A percentile compares a stretch with the other conserved stretches of the same genome.
These are phyloP conservation scores for Suillus subalutaceus DNA, from an alignment of 768 basidiomycete genomes.

Conservation along the genomic window DNA sequence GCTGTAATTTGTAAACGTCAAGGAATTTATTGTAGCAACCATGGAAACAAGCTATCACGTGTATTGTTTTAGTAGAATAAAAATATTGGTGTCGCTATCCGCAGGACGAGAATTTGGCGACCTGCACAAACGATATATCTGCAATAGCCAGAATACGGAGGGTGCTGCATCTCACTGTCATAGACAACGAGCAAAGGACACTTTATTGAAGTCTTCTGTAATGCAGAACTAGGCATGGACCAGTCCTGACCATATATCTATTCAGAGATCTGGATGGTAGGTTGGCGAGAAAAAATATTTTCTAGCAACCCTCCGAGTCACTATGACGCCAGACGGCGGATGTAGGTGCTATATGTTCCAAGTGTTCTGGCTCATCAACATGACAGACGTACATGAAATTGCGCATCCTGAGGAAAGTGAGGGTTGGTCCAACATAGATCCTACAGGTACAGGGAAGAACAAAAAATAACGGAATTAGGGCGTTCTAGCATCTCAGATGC, in stretches of 20 bases:
- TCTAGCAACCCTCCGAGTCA: not conserved
- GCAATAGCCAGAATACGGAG: not conserved
- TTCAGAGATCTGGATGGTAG: not conserved
- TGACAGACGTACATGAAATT: not conserved
- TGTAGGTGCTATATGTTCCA: not conserved
- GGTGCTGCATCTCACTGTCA: not conserved
- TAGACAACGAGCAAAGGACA: not conserved
- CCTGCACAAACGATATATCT: not conserved
- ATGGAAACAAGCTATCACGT: constrained; percentile 6
- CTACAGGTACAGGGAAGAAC: constrained; percentile 81
- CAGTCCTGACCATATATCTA: not conserved
- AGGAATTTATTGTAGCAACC: not conserved
- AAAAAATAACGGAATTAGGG: constrained; percentile 92
- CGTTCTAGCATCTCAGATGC: constrained; percentile 91
- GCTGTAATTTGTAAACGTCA: not conserved
- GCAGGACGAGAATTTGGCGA: not conserved
- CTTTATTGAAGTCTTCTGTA: not conserved
- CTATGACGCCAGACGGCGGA: not conserved
- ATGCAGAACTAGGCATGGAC: not conserved
- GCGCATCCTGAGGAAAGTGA: not conserved
- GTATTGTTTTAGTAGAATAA: constrained; percentile 6
- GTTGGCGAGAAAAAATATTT: not conserved
- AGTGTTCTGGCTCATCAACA: not conserved
- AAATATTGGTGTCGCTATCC: not conserved
- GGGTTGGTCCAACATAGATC: not conserved